phyloP scores from a whole-genome alignment of 495 filamentous ascomycete genomes.

The Extremus antarcticus region DNA sequence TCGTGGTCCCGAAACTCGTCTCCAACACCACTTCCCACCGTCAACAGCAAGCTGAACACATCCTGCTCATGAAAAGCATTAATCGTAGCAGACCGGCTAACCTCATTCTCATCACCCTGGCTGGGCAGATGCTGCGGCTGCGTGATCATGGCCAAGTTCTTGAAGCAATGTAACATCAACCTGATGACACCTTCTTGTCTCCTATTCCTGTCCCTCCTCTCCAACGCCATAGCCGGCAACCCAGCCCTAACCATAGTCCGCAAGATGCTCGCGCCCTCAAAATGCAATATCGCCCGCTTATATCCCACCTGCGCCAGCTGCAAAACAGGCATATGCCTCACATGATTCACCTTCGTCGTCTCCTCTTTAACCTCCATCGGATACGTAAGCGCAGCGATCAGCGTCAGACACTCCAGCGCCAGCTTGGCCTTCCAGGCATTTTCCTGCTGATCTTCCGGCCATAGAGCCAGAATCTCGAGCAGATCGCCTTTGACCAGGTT shows the following conservation, averaged over 20 bases:
- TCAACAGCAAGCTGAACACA: slow-evolving; percentile 72
- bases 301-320: slow-evolving; percentile 79
- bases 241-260: slow-evolving; percentile 67
- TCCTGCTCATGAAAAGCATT: slow-evolving; percentile 85
- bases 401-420: slow-evolving; percentile 76
- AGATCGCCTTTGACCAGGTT: slow-evolving; percentile 88
- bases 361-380: slow-evolving; percentile 67
- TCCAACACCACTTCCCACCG: slow-evolving; percentile 77
- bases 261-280: slow-evolving; percentile 63
- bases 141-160: slow-evolving; percentile 78
- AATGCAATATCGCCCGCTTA: slow-evolving; percentile 77
- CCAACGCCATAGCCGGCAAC: slow-evolving; percentile 75
- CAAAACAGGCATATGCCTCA: slow-evolving; percentile 78
- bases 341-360: slow-evolving; percentile 84
- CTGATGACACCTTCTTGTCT: slow-evolving; percentile 92
- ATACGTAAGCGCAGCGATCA: slow-evolving; percentile 93
- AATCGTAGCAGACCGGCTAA: slow-evolving; percentile 76
- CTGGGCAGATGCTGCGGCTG: slow-evolving; percentile 48
- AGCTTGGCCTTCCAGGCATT: slow-evolving; percentile 67
- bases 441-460: slow-evolving; percentile 56
- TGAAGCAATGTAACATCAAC: slow-evolving; percentile 73
- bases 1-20: slow-evolving; percentile 89
- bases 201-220: slow-evolving; percentile 59
- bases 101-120: slow-evolving; percentile 74
- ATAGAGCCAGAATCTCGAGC: slow-evolving; percentile 73